phyloP scores from a whole-genome alignment of 805 yeast genomes.

The Cyberlindnera sargentensis region DNA sequence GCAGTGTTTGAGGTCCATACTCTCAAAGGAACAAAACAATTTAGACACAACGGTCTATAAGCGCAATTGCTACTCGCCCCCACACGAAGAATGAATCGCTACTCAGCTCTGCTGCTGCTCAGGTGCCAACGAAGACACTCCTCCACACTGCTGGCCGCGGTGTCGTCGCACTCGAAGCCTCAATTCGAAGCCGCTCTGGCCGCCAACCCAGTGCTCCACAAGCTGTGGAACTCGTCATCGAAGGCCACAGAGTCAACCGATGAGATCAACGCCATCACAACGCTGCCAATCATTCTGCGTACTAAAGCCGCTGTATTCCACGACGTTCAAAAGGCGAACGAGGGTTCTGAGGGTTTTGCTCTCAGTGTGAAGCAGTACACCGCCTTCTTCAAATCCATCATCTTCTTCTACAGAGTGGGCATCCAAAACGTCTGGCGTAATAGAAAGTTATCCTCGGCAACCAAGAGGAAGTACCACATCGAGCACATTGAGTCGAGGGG shows the following conservation, averaged over 20 bases:
- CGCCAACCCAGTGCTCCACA: slow-evolving; percentile 6
- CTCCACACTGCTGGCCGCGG: slow-evolving; percentile 4
- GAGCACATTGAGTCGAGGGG: slow-evolving; percentile 18
- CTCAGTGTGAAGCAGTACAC: slow-evolving; percentile 31
- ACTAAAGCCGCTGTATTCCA: slow-evolving; percentile 23
- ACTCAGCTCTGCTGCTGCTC: neutral
- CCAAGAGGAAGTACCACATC: slow-evolving; percentile 24
- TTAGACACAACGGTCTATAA: too few relatives aligned
- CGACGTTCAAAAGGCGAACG: slow-evolving; percentile 21
- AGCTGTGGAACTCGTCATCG: slow-evolving; percentile 8
- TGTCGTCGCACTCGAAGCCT: slow-evolving; percentile 1
- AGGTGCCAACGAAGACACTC: slow-evolving; percentile 4
- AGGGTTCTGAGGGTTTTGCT: slow-evolving; percentile 19
- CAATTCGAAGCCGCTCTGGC: slow-evolving; percentile 5
- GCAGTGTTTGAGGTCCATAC: too few relatives aligned
- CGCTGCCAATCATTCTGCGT: slow-evolving; percentile 26
- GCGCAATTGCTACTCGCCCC: neutral
- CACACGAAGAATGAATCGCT: neutral
- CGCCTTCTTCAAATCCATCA: slow-evolving; percentile 37
- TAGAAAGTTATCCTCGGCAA: slow-evolving; percentile 22
- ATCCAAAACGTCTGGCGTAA: slow-evolving; percentile 48
- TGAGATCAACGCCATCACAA: slow-evolving; percentile 23
- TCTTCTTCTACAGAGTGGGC: slow-evolving; percentile 53
- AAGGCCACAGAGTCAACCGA: slow-evolving; percentile 4
- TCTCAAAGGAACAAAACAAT: too few relatives aligned